Percentiles rank a stretch among this genome's conserved stretches.
phyloP scores from a whole-genome alignment of 441 rosid genomes.

The Brassica balearica region DNA sequence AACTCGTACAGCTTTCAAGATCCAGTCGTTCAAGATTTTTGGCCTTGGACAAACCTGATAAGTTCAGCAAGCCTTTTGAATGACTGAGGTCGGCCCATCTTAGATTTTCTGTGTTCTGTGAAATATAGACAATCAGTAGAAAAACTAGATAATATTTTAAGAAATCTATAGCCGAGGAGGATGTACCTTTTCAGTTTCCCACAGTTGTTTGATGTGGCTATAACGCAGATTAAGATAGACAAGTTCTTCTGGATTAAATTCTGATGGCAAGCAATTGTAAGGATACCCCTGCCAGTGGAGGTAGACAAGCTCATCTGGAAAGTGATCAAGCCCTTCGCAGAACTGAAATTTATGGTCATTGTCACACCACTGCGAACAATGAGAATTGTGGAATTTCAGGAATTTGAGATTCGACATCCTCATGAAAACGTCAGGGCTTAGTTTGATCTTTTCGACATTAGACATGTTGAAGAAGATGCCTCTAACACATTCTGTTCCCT shows the following conservation, averaged over 20 bases:
- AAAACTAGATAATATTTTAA: not conserved
- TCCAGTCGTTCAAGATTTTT: not conserved
- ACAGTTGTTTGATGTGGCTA: conserved; percentile 26
- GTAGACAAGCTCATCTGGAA: conserved; percentile 32
- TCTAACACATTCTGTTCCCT: conserved; percentile 11
- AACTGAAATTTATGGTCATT: conserved; percentile 8
- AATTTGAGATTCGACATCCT: conserved; percentile 30
- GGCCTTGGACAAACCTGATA: conserved; percentile 31
- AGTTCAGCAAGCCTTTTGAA: conserved; percentile 12
- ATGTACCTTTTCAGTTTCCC: conserved; percentile 21
- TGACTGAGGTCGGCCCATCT: conserved; percentile 31
- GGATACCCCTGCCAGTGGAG: conserved; percentile 41
- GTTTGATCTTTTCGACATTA: conserved; percentile 9
- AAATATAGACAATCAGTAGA: not conserved
- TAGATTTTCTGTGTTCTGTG: conserved; percentile 20
- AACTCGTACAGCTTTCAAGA: conserved; percentile 19
- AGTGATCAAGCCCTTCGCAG: conserved; percentile 11
- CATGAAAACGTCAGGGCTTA: conserved; percentile 15
- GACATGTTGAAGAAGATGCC: conserved; percentile 40
- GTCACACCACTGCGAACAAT: conserved; percentile 34
- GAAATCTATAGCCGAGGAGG: not conserved
- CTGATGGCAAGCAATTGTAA: conserved; percentile 24
- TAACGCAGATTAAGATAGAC: conserved; percentile 14
- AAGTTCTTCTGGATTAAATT: conserved; percentile 32
- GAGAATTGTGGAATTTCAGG: conserved; percentile 35